Evolutionary conservation across 257 asterid genomes (phyloP), one percentile per base, ranked within the genome.

Genomic region (Striga asiatica): DNA sequence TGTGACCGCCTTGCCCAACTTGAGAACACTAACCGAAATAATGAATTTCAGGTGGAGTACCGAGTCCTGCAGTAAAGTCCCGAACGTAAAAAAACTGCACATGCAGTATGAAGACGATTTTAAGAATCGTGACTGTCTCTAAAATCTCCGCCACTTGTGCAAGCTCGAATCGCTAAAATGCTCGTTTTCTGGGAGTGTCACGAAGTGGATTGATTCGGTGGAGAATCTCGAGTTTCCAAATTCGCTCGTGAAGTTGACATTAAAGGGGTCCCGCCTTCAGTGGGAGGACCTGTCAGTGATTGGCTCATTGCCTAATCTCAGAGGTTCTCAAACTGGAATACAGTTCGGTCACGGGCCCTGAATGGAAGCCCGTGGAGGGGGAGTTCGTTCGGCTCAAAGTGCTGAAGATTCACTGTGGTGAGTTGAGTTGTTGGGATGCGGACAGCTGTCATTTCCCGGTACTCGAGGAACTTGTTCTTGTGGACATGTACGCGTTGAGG

Each of bases 371-470:
- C 2, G 14, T 22, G 2, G 54, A 48, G 34, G 54, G 54, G 6
- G 17, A 22, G 5, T 48, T 48, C 3, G 18, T 9, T 12, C 1
- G 3, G 4, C 13, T 48, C 32, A 21, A 48, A n/a, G 11, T 11
- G 4, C 14, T 48, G 9, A 22, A 23, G 23, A 23, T 48, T 9
- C 6, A n/a, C 18, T 48, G 54, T n/a, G 2, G 11, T 19, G 53
- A 11, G 10, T 17, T 48, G 16, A 24, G 4, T 5, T 10, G 14
- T 5, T 48, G 54, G 54, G n/a, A 48, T 48, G 54, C 60, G 42
- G 53, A 50, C 8, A 25, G 13, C 3, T 4, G 29, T 9, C 60
- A 61, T 20, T 61, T 61, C 25, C 67, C 67, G 1, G 3, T 21
- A 31, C 60, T 61, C 3, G 45, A 25, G 31, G 13, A 8, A 25